phyloP scores from a whole-genome alignment of 768 basidiomycete genomes.

The Mycena floridula region DNA sequence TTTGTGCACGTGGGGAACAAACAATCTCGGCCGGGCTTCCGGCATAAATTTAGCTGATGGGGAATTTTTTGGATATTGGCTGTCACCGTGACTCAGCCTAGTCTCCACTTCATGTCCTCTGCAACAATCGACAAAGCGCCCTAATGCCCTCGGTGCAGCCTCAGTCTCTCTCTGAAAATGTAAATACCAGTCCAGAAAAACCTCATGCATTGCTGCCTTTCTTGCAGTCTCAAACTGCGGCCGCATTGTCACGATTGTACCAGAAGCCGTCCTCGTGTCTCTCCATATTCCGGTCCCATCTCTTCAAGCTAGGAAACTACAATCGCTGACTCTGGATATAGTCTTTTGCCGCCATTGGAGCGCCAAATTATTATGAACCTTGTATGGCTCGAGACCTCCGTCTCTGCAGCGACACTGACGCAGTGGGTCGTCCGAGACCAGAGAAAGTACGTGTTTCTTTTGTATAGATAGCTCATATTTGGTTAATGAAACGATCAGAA shows the following conservation, averaged over 20 bases:
- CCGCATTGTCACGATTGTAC: constrained; percentile 72
- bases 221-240: constrained; percentile 75
- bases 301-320: constrained; percentile 4
- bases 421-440: constrained; percentile 74
- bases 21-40: too few species aligned
- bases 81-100: too few species aligned
- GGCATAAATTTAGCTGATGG: too few species aligned
- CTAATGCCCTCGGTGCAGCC: too few species aligned
- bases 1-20: not conserved
- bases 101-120: too few species aligned
- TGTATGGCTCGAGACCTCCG: constrained; percentile 79
- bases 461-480: not conserved
- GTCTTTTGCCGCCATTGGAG: constrained; percentile 72
- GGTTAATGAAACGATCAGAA: constrained; percentile 30
- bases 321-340: constrained; percentile 25
- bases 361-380: constrained; percentile 84
- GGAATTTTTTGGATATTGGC: too few species aligned
- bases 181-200: constrained; percentile 10
- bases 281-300: constrained; percentile 74
- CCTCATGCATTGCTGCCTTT: constrained; percentile 75
- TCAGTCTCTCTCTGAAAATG: too few species aligned
- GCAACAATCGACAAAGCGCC: too few species aligned
- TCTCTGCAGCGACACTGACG: constrained; percentile 59
- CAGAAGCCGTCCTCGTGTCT: constrained; percentile 84
- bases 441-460: constrained; percentile 46